Conservation (phyloP, 192 early-diverging fungal species). For the Coemansia sp. region DNA sequence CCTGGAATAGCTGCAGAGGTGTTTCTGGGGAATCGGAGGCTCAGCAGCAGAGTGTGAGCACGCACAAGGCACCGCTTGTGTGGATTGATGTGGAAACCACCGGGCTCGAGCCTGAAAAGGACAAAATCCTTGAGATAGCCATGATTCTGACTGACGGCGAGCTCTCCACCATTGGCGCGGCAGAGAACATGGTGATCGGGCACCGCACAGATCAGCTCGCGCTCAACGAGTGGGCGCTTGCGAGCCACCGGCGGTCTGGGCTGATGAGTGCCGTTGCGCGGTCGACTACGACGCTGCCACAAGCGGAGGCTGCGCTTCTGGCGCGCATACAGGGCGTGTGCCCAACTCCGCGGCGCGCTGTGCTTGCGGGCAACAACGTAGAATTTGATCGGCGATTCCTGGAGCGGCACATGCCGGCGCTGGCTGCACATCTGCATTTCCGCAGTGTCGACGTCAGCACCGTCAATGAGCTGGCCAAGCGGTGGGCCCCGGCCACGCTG, state of each 20-base stretch:
- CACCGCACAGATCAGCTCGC: conserved; percentile 64
- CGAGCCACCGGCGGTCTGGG: conserved; percentile 73
- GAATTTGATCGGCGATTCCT: conserved; percentile 83
- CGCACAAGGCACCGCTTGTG: conserved; percentile 9
- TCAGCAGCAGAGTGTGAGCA: background rate
- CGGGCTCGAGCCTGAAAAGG: conserved; percentile 51
- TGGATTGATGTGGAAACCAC: conserved; percentile 34
- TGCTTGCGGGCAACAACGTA: conserved; percentile 87
- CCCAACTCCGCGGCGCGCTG: conserved; percentile 54
- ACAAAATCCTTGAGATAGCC: conserved; percentile 80
- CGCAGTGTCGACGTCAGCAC: conserved; percentile 81
- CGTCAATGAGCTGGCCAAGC: conserved; percentile 73
- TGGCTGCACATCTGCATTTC: conserved; percentile 76
- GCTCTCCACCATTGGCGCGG: conserved; percentile 71
- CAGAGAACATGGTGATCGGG: conserved; percentile 58
- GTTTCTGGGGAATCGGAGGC: background rate
- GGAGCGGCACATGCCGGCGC: conserved; percentile 67
- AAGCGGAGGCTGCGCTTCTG: conserved; percentile 67
- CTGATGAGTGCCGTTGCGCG: conserved; percentile 65
- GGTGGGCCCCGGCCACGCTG: conserved; percentile 65
- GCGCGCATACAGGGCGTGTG: conserved; percentile 66
- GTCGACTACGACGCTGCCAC: conserved; percentile 55
- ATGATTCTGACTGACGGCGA: conserved; percentile 78
- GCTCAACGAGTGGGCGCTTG: conserved; percentile 86
- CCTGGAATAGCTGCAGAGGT: no score